Base-by-base conservation (phyloP, 23 red algal genomes). In the Gracilariopsis chorda region DNA sequence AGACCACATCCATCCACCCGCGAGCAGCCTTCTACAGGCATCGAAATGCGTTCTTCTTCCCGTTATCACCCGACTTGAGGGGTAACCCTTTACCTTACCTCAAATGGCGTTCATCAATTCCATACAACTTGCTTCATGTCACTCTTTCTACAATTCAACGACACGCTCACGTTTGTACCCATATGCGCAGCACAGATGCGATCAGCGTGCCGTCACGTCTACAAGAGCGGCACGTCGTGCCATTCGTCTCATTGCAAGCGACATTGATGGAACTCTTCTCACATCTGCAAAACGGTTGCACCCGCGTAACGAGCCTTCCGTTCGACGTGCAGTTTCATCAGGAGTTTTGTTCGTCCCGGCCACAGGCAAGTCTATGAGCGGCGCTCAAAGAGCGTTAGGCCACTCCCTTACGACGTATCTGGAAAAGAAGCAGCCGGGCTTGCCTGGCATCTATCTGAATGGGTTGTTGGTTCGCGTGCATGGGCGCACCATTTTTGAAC, bases 391-490 rank as follows among this genome's bases (percentile, higher is more conserved):
- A 37, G 87, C 83, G 6, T 52, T 97, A 10, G 84, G 86, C 41
- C 49, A 29, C 21, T 65, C 93, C 5, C 77, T 55, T 4, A 40
- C 24, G 2, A 51, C 77, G 17, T 75, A 94, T 3, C 25, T 42
- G 28, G 61, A 10, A 0, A 43, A 68, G 10, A 59, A 28, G 40
- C 62, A 63, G 12, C 32, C 72, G 21, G 74, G 47, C 35, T 82
- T 89, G 32, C 90, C 92, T 37, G 95, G 95, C 37, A 86, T 97
- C 5, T 97, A 80, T 44, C 53, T 97, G 21, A 91, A 97, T 49
- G 95, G 95, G 33, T 77, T 97, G 30, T 56, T 88, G 16, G 95
- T 97, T 33, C 62, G 57, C 27, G 90, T 75, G 23, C 59, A 82
- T 56, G 95, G 95, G 19, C 44, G 23, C 11, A 58, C 94, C 10